Percentiles rank a stretch among this genome's conserved stretches.
Evolutionary conservation across 192 early-diverging fungal genomes (phyloP).

Genomic region (Podila clonocystis): DNA sequence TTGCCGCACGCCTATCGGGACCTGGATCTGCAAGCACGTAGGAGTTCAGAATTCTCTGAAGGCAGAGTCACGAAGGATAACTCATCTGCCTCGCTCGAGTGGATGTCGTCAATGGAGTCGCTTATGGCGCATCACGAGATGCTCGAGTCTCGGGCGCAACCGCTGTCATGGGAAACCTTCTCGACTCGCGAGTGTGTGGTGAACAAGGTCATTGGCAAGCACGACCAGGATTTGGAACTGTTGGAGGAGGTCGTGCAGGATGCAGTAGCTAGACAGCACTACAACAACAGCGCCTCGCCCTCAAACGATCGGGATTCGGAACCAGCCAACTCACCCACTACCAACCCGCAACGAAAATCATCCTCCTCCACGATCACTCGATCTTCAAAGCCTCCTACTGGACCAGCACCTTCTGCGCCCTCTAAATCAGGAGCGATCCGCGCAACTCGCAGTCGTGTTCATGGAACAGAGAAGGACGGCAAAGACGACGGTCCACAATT

Average conservation of each 20-base stretch:
- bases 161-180: constrained; percentile 44
- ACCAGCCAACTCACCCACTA: neutral
- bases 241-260: constrained; percentile 42
- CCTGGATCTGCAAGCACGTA: neutral
- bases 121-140: neutral
- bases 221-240: constrained; percentile 23
- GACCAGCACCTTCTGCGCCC: neutral
- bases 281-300: neutral
- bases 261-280: constrained; percentile 26
- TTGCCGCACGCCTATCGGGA: constrained; percentile 2
- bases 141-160: constrained; percentile 9
- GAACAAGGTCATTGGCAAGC: constrained; percentile 39
- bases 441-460: constrained; percentile 26
- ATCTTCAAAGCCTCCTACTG: neutral
- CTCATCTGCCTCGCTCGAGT: neutral
- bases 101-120: constrained; percentile 12
- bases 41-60: neutral
- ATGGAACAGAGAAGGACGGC: constrained; percentile 12
- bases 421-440: constrained; percentile 11
- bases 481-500: neutral
- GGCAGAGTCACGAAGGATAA: neutral
- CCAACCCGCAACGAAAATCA: neutral
- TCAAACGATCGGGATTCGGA: constrained; percentile 1
- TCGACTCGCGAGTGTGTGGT: constrained; percentile 35
- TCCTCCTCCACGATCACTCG: neutral